A percentile compares a stretch with the other conserved stretches of the same genome.
These are phyloP conservation scores for Iris pallida DNA, from an alignment of 116 monocot genomes.

Conservation along the genomic window DNA sequence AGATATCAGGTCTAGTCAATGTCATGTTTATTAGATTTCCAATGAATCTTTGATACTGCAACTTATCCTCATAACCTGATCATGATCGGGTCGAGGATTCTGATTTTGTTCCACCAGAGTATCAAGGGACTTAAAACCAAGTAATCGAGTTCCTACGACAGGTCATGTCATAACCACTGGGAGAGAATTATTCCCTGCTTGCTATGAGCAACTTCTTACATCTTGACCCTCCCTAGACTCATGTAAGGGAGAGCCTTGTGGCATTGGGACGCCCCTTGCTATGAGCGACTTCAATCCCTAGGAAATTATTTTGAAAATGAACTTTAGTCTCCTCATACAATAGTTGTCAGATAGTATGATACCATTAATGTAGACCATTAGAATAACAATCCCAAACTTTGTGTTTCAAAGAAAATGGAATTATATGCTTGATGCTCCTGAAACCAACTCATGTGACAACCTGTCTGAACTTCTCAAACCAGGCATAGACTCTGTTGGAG, in stretches of 20 bases:
- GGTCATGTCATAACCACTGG: no score
- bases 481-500: neutral
- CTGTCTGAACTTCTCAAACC: neutral
- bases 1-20: no score
- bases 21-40: no score
- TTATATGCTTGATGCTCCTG: neutral
- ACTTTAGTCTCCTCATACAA: neutral
- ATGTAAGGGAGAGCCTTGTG: neutral
- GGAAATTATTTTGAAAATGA: neutral
- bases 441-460: neutral
- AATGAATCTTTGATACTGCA: no score
- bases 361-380: neutral
- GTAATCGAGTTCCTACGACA: no score
- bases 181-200: no score
- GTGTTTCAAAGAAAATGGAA: neutral
- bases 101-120: no score
- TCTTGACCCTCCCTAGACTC: no score
- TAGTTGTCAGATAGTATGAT: neutral
- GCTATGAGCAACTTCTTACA: no score
- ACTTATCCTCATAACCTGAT: no score
- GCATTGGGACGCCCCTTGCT: neutral
- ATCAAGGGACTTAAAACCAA: no score
- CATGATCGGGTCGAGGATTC: no score
- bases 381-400: neutral
- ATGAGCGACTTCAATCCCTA: neutral